Evolutionary conservation across 768 basidiomycete genomes (phyloP), one percentile per base, ranked within the genome.

Genomic region (Boletus barrowsii): DNA sequence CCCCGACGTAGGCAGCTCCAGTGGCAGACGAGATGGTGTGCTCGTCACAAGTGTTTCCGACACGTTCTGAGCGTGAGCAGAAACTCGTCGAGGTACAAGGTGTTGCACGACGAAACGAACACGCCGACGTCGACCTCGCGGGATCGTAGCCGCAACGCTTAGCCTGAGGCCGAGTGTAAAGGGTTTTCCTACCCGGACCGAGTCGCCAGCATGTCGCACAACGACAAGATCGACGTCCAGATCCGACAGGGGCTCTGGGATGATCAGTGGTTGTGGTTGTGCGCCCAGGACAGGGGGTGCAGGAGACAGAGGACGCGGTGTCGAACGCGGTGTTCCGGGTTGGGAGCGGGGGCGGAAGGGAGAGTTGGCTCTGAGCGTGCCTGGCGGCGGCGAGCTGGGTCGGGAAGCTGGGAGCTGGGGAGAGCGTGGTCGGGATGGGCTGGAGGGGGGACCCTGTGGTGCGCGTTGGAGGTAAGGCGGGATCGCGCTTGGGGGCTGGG

Each of bases 391-490:
- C 1, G 85, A 86, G 35, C 64, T 76, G 10, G 87, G 79, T 17
- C 86, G 79, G 33, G 77, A 77, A 42, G 72, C 72, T 33, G 72
- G 70, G 0, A 76, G 72, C 49, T 82, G 81, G 10, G 86, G 83
- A 10, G 87, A 84, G n/a, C 76, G 80, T 7, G 83, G 78, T 11
- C 85, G 76, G 15, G 79, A 74, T 15, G 81, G 76, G 22, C 66
- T 64, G 15, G 68, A 66, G 13, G 74, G 66, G 1, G 70, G 50
- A 2, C 72, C 68, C 10, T 73, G 72, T 7, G 74, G 62, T 17
- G 71, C 69, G 20, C 84, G 82, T 62, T 90, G 90, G n/a, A 93
- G 75, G 68, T 93, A 82, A 8, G 82, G 76, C 0, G 90, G 91
- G 20, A 92, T 71, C 2, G 91, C 89, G n/a, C 88, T 86, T 1